phyloP scores from a whole-genome alignment of 495 filamentous ascomycete genomes.

The Coniosporium apollinis region DNA sequence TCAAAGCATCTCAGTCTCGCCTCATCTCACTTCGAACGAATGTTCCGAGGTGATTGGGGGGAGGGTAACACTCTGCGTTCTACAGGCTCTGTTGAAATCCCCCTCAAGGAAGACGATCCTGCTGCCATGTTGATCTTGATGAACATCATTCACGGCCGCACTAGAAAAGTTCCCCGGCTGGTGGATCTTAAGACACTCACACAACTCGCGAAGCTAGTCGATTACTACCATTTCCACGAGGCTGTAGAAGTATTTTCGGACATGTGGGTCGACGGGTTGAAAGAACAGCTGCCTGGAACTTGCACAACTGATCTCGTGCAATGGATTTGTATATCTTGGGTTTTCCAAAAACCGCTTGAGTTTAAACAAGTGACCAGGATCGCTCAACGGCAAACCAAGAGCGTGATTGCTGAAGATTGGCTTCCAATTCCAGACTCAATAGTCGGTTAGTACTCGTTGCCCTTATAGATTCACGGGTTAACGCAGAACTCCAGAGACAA shows the following conservation, averaged over 20 bases:
- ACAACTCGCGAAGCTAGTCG: slow-evolving; percentile 32
- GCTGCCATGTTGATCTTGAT: slow-evolving; percentile 31
- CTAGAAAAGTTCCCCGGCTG: slow-evolving; percentile 23
- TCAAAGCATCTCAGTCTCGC: slow-evolving; percentile 33
- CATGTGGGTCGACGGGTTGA: slow-evolving; percentile 26
- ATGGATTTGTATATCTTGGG: slow-evolving; percentile 27
- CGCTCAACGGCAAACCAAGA: slow-evolving; percentile 2
- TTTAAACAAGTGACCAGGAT: slow-evolving; percentile 3
- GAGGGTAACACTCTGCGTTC: slow-evolving; percentile 19
- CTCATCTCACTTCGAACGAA: slow-evolving; percentile 29
- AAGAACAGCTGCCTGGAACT: slow-evolving; percentile 6
- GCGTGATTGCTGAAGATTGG: slow-evolving; percentile 1
- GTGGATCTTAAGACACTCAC: slow-evolving; percentile 30
- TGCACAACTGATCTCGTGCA: slow-evolving; percentile 19
- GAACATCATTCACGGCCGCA: slow-evolving; percentile 33
- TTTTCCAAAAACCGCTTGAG: slow-evolving; percentile 13
- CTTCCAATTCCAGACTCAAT: slow-evolving; percentile 4
- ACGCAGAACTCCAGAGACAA: neutral
- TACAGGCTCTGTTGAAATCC: slow-evolving; percentile 29
- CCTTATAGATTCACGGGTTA: neutral
- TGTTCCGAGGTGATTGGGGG: slow-evolving; percentile 21
- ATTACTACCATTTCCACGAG: slow-evolving; percentile 33
- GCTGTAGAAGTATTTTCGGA: slow-evolving; percentile 26
- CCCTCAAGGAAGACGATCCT: slow-evolving; percentile 23
- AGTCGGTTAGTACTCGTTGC: neutral